A percentile compares a stretch with the other conserved stretches of the same genome.
phyloP scores from a whole-genome alignment of 2,329 filamentous ascomycete species.

The Penicillium fuscoglaucum region DNA sequence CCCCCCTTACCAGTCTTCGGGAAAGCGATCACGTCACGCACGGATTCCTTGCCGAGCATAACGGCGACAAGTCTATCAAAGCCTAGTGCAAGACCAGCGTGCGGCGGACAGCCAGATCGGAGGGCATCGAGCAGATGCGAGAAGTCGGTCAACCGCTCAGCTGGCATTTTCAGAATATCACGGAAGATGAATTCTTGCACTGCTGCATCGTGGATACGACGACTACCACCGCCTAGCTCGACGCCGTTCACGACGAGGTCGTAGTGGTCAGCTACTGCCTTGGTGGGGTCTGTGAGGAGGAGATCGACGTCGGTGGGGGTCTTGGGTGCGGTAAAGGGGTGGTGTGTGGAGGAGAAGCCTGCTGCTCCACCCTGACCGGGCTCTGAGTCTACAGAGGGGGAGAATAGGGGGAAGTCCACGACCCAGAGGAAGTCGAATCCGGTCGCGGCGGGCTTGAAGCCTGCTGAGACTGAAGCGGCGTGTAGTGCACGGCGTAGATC shows the following conservation, averaged over 20 bases:
- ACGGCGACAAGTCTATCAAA: conserved; percentile 85
- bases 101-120: conserved; percentile 83
- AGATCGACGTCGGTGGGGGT: conserved; percentile 70
- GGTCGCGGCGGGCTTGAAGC: conserved; percentile 52
- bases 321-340: conserved; percentile 91
- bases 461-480: conserved; percentile 64
- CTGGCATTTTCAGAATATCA: conserved; percentile 76
- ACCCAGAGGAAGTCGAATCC: conserved; percentile 79
- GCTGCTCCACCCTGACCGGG: conserved; percentile 80
- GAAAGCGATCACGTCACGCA: conserved; percentile 94
- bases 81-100: conserved; percentile 88
- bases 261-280: conserved; percentile 82
- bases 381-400: conserved; percentile 63
- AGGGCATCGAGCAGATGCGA: conserved; percentile 80
- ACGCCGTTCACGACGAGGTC: conserved; percentile 95
- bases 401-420: conserved; percentile 88
- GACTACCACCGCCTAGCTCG: conserved; percentile 88
- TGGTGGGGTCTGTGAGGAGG: conserved; percentile 69
- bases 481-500: conserved; percentile 70
- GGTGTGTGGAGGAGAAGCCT: conserved; percentile 84
- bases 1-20: conserved; percentile 90
- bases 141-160: conserved; percentile 75
- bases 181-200: conserved; percentile 84
- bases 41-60: conserved; percentile 71
- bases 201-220: conserved; percentile 81